Conservation (phyloP, 202 grass and related monocot genomes). For the Cymbopogon flexuosus region DNA sequence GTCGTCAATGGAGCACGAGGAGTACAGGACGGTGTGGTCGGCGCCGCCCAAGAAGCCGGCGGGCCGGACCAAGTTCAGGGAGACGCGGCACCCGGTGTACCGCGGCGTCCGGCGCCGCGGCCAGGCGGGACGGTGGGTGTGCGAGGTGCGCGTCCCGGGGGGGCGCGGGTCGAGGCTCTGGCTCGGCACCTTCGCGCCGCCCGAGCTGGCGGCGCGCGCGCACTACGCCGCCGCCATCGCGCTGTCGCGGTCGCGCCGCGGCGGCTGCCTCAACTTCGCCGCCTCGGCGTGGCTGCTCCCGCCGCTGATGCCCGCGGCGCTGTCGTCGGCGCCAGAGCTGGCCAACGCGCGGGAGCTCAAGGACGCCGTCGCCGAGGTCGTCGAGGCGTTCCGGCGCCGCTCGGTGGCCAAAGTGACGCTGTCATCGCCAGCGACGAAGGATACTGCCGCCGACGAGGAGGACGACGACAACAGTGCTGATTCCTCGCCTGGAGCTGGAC, state of each 20-base stretch:
- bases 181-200: slow-evolving; percentile 63
- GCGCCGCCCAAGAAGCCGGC: slow-evolving; percentile 70
- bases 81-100: slow-evolving; percentile 76
- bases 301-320: slow-evolving; percentile 24
- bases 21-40: slow-evolving; percentile 61
- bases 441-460: not conserved
- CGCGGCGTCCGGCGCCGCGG: slow-evolving; percentile 65
- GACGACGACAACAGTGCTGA: not conserved
- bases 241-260: slow-evolving; percentile 9
- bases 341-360: slow-evolving; percentile 32
- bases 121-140: slow-evolving; percentile 62
- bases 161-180: slow-evolving; percentile 52
- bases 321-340: not conserved
- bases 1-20: not conserved
- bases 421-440: not conserved
- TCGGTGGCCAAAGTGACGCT: not conserved
- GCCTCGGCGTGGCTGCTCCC: slow-evolving; percentile 49
- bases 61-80: slow-evolving; percentile 70
- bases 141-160: slow-evolving; percentile 70
- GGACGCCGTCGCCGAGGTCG: slow-evolving; percentile 37
- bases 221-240: slow-evolving; percentile 55
- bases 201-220: slow-evolving; percentile 55
- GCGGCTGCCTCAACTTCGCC: slow-evolving; percentile 71
- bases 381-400: slow-evolving; percentile 35
- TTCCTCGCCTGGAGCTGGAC: not conserved